Conservation (phyloP, 1,284 basidiomycete genomes). For the Wolfiporia cocos region DNA sequence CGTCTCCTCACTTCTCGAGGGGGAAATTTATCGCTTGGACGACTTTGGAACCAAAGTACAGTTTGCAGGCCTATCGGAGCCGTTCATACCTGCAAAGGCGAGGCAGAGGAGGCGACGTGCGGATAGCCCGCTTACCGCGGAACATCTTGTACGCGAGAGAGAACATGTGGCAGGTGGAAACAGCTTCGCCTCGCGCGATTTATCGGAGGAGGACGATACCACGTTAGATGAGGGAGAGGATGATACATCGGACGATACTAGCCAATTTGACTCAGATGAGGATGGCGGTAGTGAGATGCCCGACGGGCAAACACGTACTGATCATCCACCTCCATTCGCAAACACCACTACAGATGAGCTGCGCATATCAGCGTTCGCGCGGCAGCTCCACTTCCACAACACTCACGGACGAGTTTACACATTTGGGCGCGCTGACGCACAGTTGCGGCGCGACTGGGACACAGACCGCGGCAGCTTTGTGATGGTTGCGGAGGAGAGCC, state of each 20-base stretch:
- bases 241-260: slow-evolving; percentile 2
- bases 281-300: slow-evolving; percentile 1
- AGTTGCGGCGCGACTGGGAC: slow-evolving; percentile 33
- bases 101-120: neutral
- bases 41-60: slow-evolving; percentile 29
- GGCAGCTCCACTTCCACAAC: slow-evolving; percentile 31
- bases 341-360: slow-evolving; percentile 25
- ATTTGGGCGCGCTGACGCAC: slow-evolving; percentile 30
- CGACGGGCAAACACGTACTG: neutral
- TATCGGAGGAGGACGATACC: neutral
- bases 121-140: neutral
- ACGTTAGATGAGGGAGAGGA: neutral
- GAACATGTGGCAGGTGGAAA: slow-evolving; percentile 9
- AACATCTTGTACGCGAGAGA: neutral
- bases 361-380: slow-evolving; percentile 22
- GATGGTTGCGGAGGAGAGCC: slow-evolving; percentile 30
- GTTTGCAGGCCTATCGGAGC: slow-evolving; percentile 20
- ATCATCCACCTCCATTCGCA: slow-evolving; percentile 9
- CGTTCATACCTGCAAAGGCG: neutral
- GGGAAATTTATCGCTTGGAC: slow-evolving; percentile 34
- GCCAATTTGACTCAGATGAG: slow-evolving; percentile 10
- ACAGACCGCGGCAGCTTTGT: slow-evolving; percentile 31
- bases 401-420: slow-evolving; percentile 33
- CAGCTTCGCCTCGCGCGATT: slow-evolving; percentile 5
- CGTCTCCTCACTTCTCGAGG: slow-evolving; percentile 32